Evolutionary conservation across 1,284 basidiomycete species (phyloP), one percentile per base, ranked within the genome.

Genomic region (Gomphus sp.): DNA sequence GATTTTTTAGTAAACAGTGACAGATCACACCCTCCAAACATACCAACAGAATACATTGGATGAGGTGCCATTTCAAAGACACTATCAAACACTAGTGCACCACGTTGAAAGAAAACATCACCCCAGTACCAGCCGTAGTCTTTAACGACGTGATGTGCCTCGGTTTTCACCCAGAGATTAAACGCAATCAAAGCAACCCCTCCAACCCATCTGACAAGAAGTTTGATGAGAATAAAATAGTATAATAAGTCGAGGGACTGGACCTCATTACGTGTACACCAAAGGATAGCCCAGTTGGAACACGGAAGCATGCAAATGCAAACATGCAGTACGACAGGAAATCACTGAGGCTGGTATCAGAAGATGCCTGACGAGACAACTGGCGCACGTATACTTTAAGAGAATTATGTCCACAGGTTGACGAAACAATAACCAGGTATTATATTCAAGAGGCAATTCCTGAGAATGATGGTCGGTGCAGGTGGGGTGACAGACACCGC

Each of bases 141-240:
- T 65, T 97, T 98, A 62, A 99, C 94, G 55, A 99, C 93, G 53
- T 93, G 81, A 71, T 99, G 96, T 0, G 96, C 96, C 68, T 99
- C 96, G 12, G 92, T 89, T 73, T 99, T 99, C 65, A 99, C 95
- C 94, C 96, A 99, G 41, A 98, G 79, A 71, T 99, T 99, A 79
- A 99, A 98, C 44, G 81, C 80, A 68, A 99, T 94, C 39, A 99
- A 76, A 0, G 82, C 79, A 65, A 92, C 73, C 12, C 97, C 96
- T 12, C 86, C 86, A 48, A 89, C 71, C 94, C 96, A 98, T 64
- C 92, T 91, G 58, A 16, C 57, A 52, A 37, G 34, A 4, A 60
- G 12, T 18, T 52, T 39, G 36, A 52, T 34, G 47, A 66, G 37
- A 65, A 50, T 25, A 54, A 36, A n/a, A 7, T 34, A 49, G 22